A percentile compares a stretch with the other conserved stretches of the same genome.
Evolutionary conservation across 1,284 basidiomycete species (phyloP).

Genomic region (Pseudomicrostroma phylloplanum): DNA sequence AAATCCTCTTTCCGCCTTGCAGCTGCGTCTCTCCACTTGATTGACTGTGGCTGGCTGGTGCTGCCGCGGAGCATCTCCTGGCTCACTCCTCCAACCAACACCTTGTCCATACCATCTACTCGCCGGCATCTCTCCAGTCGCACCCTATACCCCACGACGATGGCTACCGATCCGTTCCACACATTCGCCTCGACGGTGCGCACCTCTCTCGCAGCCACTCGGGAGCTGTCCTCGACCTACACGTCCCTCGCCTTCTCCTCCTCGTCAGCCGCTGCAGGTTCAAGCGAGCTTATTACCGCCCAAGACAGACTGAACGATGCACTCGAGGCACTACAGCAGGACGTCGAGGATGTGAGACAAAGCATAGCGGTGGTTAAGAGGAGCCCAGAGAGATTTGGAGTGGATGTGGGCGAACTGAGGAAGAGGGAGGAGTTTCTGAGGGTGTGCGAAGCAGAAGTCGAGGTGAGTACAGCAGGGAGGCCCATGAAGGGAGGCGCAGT

Average conservation of each 20-base stretch:
- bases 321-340: conserved; percentile 35
- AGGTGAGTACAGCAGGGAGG: conserved; percentile 18
- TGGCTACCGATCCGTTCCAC: conserved; percentile 47
- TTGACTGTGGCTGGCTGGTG: too few relatives aligned
- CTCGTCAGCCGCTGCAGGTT: conserved; percentile 7
- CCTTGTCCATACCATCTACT: too few relatives aligned
- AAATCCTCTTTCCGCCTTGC: too few relatives aligned
- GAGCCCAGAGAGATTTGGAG: conserved; percentile 40
- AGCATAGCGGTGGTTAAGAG: conserved; percentile 39
- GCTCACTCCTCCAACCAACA: too few relatives aligned
- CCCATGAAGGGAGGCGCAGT: conserved; percentile 6
- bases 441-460: conserved; percentile 30
- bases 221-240: conserved; percentile 25
- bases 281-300: conserved; percentile 14
- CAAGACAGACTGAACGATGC: conserved; percentile 30
- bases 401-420: conserved; percentile 30
- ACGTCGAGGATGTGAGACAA: conserved; percentile 42
- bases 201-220: conserved; percentile 27
- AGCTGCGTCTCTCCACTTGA: too few relatives aligned
- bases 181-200: conserved; percentile 43
- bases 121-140: neutral
- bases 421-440: conserved; percentile 29
- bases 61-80: too few relatives aligned
- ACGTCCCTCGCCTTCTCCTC: conserved; percentile 16
- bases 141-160: conserved; percentile 10